A percentile compares a stretch with the other conserved stretches of the same genome.
phyloP scores from a whole-genome alignment of 2,329 filamentous ascomycete species.

The Colletotrichum orchidophilum region DNA sequence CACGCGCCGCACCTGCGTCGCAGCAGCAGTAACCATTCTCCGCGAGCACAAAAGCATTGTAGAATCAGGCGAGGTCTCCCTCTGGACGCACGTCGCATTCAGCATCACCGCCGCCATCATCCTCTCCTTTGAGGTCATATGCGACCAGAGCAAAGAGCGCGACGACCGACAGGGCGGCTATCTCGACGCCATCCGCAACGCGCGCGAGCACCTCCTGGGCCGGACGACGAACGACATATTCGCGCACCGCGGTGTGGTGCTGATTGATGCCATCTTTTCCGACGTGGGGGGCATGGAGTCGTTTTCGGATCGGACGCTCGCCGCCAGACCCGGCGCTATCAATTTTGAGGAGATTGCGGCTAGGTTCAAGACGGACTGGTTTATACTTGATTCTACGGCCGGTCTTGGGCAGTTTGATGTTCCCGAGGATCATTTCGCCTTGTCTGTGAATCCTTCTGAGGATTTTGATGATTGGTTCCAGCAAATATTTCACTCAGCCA shows the following conservation, averaged over 20 bases:
- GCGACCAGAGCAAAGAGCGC: neutral
- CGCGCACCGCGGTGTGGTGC: neutral
- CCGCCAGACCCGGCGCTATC: neutral
- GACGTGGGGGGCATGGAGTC: neutral
- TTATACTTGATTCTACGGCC: neutral
- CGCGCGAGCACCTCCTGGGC: neutral
- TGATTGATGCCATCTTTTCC: neutral
- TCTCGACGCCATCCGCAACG: neutral
- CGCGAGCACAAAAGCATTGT: neutral
- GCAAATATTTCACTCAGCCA: neutral
- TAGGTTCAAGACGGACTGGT: neutral
- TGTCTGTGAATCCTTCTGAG: neutral
- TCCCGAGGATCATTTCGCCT: neutral
- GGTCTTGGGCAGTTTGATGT: neutral
- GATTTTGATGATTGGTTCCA: neutral
- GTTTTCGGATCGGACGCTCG: neutral
- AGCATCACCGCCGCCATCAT: neutral
- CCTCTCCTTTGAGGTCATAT: neutral
- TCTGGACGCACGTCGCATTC: neutral
- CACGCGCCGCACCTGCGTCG: neutral
- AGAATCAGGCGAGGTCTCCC: neutral
- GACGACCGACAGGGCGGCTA: neutral
- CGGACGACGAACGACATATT: neutral
- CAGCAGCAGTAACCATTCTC: neutral
- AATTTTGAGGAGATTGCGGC: neutral